A percentile compares a stretch with the other conserved stretches of the same genome.
These are phyloP conservation scores for Chaetoscypha palmicola DNA, from an alignment of 2,329 filamentous ascomycete species.

Conservation along the genomic window DNA sequence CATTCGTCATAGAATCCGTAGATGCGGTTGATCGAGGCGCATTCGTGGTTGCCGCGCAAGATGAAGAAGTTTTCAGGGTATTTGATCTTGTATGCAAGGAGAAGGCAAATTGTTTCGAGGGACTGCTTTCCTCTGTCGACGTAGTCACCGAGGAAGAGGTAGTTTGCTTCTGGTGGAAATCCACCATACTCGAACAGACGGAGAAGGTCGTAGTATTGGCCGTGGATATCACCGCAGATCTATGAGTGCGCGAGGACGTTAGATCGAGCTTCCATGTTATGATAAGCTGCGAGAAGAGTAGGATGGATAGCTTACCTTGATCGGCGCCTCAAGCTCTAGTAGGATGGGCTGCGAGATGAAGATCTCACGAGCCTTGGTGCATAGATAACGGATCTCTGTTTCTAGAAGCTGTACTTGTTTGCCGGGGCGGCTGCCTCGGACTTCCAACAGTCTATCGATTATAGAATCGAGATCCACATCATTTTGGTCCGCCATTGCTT, in stretches of 20 bases:
- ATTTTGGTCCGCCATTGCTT: constrained; percentile 65
- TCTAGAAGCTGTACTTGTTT: constrained; percentile 98
- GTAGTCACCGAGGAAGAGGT: constrained; percentile 97
- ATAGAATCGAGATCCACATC: constrained; percentile 99
- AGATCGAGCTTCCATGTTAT: constrained; percentile 1
- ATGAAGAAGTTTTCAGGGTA: constrained; percentile 99
- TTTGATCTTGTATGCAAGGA: constrained; percentile 99
- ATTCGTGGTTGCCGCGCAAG: constrained; percentile 96
- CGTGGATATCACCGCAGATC: constrained; percentile 99
- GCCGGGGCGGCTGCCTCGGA: constrained; percentile 92
- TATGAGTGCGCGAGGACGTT: constrained; percentile 34
- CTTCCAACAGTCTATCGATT: constrained; percentile 96
- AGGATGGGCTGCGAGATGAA: constrained; percentile 99
- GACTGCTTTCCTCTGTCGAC: constrained; percentile 95
- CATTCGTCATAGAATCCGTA: constrained; percentile 99
- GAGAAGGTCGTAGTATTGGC: constrained; percentile 96
- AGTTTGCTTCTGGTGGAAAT: constrained; percentile 97
- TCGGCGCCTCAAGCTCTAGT: constrained; percentile 93
- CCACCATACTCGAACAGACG: constrained; percentile 97
- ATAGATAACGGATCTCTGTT: constrained; percentile 92
- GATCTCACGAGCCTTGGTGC: constrained; percentile 97
- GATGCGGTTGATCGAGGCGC: constrained; percentile 96
- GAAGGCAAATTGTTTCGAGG: constrained; percentile 93
- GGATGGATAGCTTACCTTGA: constrained; percentile 65
- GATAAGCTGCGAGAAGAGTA: neutral